These are phyloP conservation scores for Kazachstania bromeliacearum DNA, from an alignment of 805 yeast genomes.

Conservation along the genomic window DNA sequence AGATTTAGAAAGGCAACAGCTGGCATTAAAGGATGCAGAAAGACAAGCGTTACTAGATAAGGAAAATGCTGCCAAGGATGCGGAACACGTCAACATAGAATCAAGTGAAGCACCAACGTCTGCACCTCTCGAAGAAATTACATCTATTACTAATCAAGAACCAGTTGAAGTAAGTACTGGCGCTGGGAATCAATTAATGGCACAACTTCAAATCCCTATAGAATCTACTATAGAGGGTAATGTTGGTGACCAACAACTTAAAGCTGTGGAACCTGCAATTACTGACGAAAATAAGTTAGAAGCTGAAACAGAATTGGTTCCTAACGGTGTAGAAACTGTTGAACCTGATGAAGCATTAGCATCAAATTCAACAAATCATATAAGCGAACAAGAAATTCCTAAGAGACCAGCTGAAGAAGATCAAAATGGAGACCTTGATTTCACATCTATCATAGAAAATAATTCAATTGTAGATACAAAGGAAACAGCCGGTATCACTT, in stretches of 20 bases:
- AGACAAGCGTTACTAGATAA: not conserved
- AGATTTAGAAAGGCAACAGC: slow-evolving; percentile 45
- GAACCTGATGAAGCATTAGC: too few relatives aligned
- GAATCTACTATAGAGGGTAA: not conserved
- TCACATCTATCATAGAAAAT: too few relatives aligned
- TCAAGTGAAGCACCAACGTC: not conserved
- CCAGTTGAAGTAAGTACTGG: slow-evolving; percentile 14
- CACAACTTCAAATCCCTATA: slow-evolving; percentile 1
- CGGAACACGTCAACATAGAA: not conserved
- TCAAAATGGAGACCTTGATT: too few relatives aligned
- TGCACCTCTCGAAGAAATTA: not conserved
- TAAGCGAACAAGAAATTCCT: too few relatives aligned
- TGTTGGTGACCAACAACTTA: not conserved
- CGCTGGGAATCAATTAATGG: slow-evolving; percentile 22
- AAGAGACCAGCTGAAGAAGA: too few relatives aligned
- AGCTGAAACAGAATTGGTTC: not conserved
- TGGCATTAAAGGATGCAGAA: slow-evolving; percentile 27
- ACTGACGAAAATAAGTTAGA: not conserved
- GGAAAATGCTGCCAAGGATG: slow-evolving; percentile 6
- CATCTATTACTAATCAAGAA: not conserved
- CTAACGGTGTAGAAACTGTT: not conserved
- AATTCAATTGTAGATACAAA: not conserved
- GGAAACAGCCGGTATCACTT: not conserved
- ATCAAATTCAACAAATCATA: too few relatives aligned
- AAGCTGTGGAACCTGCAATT: not conserved